phyloP scores from a whole-genome alignment of 257 asterid genomes.

The Catharanthus roseus region DNA sequence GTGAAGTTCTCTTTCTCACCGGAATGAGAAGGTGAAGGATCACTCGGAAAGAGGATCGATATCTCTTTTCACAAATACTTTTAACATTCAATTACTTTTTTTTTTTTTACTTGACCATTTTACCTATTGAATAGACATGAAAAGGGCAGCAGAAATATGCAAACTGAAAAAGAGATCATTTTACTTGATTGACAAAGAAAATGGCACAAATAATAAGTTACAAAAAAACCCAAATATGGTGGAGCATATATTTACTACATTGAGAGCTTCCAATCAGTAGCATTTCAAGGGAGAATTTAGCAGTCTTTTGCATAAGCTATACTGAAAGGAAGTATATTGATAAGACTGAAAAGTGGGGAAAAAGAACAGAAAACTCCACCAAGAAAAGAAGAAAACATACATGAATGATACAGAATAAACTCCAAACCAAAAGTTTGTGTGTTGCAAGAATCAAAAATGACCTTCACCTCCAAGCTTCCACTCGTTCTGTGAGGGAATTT shows the following conservation, averaged over 20 bases:
- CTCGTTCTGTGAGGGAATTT: constrained; percentile 48
- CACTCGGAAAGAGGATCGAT: too few relatives aligned
- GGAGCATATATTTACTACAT: neutral
- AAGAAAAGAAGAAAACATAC: neutral
- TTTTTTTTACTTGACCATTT: neutral
- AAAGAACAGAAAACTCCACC: neutral
- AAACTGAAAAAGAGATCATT: neutral
- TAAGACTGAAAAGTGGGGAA: neutral
- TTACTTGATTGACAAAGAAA: neutral
- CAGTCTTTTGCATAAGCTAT: neutral
- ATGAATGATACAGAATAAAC: neutral
- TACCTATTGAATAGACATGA: too few relatives aligned
- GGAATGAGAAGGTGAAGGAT: too few relatives aligned
- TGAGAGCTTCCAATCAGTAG: neutral
- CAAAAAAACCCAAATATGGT: neutral
- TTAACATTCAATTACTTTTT: too few relatives aligned
- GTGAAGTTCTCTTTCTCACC: too few relatives aligned
- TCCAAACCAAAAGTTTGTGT: neutral
- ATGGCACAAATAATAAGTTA: constrained; percentile 9
- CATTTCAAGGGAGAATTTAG: neutral
- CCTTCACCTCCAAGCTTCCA: constrained; percentile 74
- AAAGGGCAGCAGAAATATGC: neutral
- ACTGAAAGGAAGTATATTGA: neutral
- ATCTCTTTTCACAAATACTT: too few relatives aligned
- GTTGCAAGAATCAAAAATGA: neutral